Evolutionary conservation across 768 basidiomycete species (phyloP).

Genomic region (Pleurotus ostreatus): DNA sequence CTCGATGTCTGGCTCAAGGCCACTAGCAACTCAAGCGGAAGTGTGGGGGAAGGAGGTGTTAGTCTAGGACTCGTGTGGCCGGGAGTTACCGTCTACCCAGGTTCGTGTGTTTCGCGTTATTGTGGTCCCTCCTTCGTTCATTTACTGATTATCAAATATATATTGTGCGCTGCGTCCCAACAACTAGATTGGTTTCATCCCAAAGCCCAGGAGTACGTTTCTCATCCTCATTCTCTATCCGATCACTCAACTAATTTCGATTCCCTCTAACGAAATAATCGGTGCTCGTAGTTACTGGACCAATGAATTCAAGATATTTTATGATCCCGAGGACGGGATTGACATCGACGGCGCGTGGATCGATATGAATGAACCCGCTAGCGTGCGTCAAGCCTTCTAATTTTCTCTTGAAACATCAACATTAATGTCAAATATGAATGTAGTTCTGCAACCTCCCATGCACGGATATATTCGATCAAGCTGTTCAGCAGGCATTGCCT

Average conservation of each 20-base stretch:
- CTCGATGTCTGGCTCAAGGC: slow-evolving; percentile 60
- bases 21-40: slow-evolving; percentile 27
- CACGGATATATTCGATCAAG: slow-evolving; percentile 55
- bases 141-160: not conserved
- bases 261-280: not conserved
- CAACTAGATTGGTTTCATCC: slow-evolving; percentile 57
- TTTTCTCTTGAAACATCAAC: not conserved
- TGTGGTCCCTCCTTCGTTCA: not conserved
- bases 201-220: slow-evolving; percentile 41
- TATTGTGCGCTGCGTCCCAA: not conserved
- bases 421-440: not conserved
- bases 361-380: slow-evolving; percentile 73
- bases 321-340: slow-evolving; percentile 45
- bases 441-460: slow-evolving; percentile 67
- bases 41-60: slow-evolving; percentile 33
- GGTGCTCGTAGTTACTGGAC: slow-evolving; percentile 49
- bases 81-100: slow-evolving; percentile 55
- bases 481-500: slow-evolving; percentile 46
- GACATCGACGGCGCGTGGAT: slow-evolving; percentile 76
- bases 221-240: not conserved
- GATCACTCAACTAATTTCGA: not conserved
- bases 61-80: slow-evolving; percentile 64
- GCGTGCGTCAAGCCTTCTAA: slow-evolving; percentile 30
- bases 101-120: slow-evolving; percentile 20
- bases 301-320: slow-evolving; percentile 56